These are phyloP conservation scores for Entomortierella chlamydospora DNA, from an alignment of 192 early-diverging fungal species.

Conservation along the genomic window DNA sequence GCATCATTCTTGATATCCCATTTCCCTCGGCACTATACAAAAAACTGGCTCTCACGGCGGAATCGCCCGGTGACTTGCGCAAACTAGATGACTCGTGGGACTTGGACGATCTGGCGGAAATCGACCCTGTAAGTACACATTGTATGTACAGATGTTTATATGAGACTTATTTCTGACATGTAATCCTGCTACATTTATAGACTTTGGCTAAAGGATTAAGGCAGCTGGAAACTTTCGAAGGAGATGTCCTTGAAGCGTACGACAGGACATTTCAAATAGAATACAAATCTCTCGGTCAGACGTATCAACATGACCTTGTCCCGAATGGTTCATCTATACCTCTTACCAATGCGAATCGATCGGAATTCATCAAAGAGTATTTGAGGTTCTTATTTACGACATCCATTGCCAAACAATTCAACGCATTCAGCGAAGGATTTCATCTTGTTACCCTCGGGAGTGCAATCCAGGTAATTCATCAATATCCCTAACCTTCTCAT, in stretches of 20 bases:
- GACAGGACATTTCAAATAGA: conserved; percentile 87
- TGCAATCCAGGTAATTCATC: conserved; percentile 59
- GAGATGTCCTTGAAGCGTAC: conserved; percentile 78
- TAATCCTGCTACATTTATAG: conserved; percentile 21
- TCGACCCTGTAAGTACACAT: conserved; percentile 71
- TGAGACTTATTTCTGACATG: background rate
- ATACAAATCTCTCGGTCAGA: conserved; percentile 73
- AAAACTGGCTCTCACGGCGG: conserved; percentile 68
- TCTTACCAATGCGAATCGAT: conserved; percentile 78
- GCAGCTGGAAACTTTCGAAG: conserved; percentile 75
- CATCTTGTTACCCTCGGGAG: conserved; percentile 74
- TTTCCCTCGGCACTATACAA: conserved; percentile 90
- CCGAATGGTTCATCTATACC: conserved; percentile 70
- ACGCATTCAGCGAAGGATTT: conserved; percentile 87
- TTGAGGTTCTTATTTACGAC: conserved; percentile 82
- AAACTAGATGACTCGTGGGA: conserved; percentile 66
- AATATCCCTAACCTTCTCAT: too few relatives aligned
- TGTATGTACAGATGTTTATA: background rate
- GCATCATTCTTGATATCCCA: conserved; percentile 91
- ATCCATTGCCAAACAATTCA: conserved; percentile 75
- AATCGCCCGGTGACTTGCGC: conserved; percentile 13
- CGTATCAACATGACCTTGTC: conserved; percentile 72
- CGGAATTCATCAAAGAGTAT: conserved; percentile 86
- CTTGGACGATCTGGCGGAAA: conserved; percentile 78
- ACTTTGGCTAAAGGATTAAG: conserved; percentile 80